Percentiles rank a stretch among this genome's conserved stretches.
These are phyloP conservation scores for Didymella pinodella DNA, from an alignment of 2,329 filamentous ascomycete genomes.

Conservation along the genomic window DNA sequence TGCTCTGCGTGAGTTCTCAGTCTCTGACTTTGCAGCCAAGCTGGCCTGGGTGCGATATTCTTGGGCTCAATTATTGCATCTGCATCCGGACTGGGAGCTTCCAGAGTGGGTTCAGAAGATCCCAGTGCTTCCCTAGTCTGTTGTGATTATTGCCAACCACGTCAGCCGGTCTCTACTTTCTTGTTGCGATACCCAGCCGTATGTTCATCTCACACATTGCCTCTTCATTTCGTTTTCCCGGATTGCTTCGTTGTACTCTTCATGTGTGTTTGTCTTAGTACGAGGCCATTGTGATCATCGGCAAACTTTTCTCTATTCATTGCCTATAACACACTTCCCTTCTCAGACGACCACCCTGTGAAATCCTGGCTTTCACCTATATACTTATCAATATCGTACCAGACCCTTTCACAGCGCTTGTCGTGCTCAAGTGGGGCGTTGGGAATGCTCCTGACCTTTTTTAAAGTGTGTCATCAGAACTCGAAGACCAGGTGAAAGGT, in stretches of 20 bases:
- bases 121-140: conserved; percentile 30
- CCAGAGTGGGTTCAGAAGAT: conserved; percentile 41
- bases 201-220: not conserved
- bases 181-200: not conserved
- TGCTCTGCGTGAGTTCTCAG: conserved; percentile 38
- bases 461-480: not conserved
- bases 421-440: not conserved
- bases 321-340: not conserved
- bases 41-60: conserved; percentile 26
- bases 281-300: not conserved
- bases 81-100: conserved; percentile 30
- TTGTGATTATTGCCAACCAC: not conserved
- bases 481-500: not conserved
- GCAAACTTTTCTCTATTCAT: not conserved
- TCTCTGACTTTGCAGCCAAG: conserved; percentile 28
- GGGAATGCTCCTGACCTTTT: not conserved
- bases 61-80: conserved; percentile 25
- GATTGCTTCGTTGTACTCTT: too few relatives aligned
- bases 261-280: too few relatives aligned
- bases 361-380: not conserved
- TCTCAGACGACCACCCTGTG: not conserved
- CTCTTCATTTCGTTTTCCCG: too few relatives aligned
- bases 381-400: not conserved
- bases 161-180: not conserved
- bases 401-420: not conserved